phyloP scores from a whole-genome alignment of 2,329 filamentous ascomycete species.

The Cephalotrichum gorgonifer region DNA sequence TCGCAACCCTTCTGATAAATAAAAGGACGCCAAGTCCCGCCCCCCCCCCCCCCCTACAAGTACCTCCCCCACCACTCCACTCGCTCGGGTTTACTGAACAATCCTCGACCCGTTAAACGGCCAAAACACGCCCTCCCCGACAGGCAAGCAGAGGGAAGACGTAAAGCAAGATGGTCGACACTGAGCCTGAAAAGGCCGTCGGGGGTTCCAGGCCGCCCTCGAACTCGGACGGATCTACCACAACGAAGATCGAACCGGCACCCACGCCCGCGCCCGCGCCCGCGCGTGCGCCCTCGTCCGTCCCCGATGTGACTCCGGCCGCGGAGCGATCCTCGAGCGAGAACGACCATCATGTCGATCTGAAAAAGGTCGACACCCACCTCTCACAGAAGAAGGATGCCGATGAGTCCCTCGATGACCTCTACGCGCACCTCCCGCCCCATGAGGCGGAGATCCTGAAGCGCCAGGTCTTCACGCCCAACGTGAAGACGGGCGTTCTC shows the following conservation, averaged over 20 bases:
- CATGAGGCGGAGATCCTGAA: constrained; percentile 58
- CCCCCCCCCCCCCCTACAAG: no score
- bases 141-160: no score
- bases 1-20: no score
- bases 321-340: constrained; percentile 6
- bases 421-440: constrained; percentile 51
- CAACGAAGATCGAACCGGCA: neutral
- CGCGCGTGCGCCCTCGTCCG: neutral
- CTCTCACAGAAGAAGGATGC: constrained; percentile 15
- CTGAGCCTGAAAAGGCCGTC: constrained; percentile 5
- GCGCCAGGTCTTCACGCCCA: constrained; percentile 55
- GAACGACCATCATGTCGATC: constrained; percentile 12
- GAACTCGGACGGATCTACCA: neutral
- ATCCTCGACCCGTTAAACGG: no score
- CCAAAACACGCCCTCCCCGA: no score
- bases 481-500: constrained; percentile 52
- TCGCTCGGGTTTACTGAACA: no score
- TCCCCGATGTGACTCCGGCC: neutral
- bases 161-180: neutral
- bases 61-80: no score
- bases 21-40: no score
- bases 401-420: constrained; percentile 29
- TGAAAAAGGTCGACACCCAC: constrained; percentile 34
- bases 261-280: neutral
- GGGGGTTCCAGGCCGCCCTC: neutral